A percentile compares a stretch with the other conserved stretches of the same genome.
Evolutionary conservation across 495 filamentous ascomycete species (phyloP).

Genomic region (Hyaloscypha bicolor): DNA sequence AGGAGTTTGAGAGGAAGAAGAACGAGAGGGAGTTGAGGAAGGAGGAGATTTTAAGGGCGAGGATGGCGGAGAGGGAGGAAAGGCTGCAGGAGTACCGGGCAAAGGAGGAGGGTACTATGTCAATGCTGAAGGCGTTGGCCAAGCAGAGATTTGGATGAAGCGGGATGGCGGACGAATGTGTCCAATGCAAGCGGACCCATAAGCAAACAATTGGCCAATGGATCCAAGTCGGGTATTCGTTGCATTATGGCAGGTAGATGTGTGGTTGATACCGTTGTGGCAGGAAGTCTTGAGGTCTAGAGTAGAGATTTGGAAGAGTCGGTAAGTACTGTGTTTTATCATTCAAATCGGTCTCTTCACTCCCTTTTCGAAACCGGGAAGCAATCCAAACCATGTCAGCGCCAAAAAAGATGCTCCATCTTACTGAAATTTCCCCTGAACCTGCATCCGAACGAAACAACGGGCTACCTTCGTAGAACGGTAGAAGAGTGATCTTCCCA

Average conservation of each 20-base stretch:
- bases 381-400: background rate
- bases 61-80: constrained; percentile 65
- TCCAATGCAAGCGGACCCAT: background rate
- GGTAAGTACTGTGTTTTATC: background rate
- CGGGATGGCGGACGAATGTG: background rate
- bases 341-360: too few species aligned
- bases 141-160: constrained; percentile 56
- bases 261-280: background rate
- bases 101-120: constrained; percentile 69
- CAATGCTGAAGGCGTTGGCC: constrained; percentile 64
- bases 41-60: constrained; percentile 64
- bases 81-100: constrained; percentile 53
- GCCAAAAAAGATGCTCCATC: constrained; percentile 4
- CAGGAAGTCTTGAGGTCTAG: background rate
- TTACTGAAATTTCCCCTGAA: background rate
- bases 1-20: constrained; percentile 57
- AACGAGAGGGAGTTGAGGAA: constrained; percentile 65
- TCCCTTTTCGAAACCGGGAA: background rate
- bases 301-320: background rate
- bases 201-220: background rate
- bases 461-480: background rate
- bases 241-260: background rate
- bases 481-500: background rate
- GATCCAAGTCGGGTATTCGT: background rate
- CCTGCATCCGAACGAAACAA: background rate